Evolutionary conservation across 441 rosid species (phyloP), one percentile per base, ranked within the genome.

Genomic region (Populus hybrid): DNA sequence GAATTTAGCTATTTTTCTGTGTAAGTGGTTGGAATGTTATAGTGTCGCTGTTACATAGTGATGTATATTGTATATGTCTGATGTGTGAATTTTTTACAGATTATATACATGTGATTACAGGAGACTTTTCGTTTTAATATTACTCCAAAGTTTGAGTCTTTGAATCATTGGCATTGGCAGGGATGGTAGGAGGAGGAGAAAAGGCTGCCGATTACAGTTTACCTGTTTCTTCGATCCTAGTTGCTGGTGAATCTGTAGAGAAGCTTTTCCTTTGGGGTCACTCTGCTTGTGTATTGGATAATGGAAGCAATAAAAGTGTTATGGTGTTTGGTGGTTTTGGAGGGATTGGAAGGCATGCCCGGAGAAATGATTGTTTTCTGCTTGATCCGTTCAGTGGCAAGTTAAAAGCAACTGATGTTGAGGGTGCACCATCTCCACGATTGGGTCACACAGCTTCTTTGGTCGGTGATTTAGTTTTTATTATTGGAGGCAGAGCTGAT

Each of bases 181-280:
- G 95, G 86, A 65, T 57, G 46, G 83, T 75, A 1, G 87, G 82
- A 85, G 99, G 95, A 85, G 67, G 46, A 36, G 83, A 72, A 1
- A 85, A 81, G 83, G 82, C 78, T 84, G 72, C 81, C 35, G 73
- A 66, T 50, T 76, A 84, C 84, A 69, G 83, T 80, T 80, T 91
- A 76, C 85, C 83, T 23, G 67, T 86, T 66, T 77, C 83, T 77
- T 82, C 67, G 79, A 78, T 96, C 74, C 76, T 80, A 50, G 80
- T 89, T 67, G 63, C 59, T 59, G 96, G 98, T 23, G 97, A 91
- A 78, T 83, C 94, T 54, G 76, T 83, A 68, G 99, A 90, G 86
- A 96, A 89, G 89, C 90, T 94, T 32, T 92, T 89, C 84, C 91
- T 90, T 64, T 96, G 98, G 98, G 98, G 98, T 67, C 99, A 91